A percentile compares a stretch with the other conserved stretches of the same genome.
Conservation (phyloP, 495 filamentous ascomycete species). For the Xylaria acuta region DNA sequence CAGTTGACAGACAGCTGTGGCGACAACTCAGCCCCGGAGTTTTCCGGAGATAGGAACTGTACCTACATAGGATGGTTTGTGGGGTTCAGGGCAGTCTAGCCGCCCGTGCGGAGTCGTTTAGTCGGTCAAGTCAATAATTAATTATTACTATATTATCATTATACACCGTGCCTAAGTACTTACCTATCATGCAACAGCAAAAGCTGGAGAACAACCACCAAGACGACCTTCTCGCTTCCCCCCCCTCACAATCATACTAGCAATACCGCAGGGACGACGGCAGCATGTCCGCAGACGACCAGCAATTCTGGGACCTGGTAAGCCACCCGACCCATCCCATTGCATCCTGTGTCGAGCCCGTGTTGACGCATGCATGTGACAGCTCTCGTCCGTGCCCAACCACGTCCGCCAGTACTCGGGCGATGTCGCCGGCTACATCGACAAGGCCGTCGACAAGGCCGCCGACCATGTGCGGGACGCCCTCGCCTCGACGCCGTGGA, state of each 20-base stretch:
- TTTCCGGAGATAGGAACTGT: background rate
- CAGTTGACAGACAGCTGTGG: background rate
- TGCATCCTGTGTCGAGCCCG: background rate
- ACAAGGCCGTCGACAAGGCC: constrained; percentile 74
- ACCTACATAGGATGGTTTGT: too few relatives aligned
- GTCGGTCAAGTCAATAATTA: background rate
- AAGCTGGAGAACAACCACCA: background rate
- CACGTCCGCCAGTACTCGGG: constrained; percentile 69
- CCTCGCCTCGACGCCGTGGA: constrained; percentile 68
- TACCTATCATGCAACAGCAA: background rate
- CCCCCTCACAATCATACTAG: background rate
- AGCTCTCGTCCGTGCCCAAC: constrained; percentile 76
- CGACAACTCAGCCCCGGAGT: background rate
- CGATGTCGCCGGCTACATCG: constrained; percentile 76
- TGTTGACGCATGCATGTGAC: constrained; percentile 24
- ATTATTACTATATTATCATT: background rate
- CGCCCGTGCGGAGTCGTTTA: background rate
- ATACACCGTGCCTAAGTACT: too few relatives aligned
- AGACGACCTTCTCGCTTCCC: background rate
- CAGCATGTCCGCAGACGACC: constrained; percentile 67
- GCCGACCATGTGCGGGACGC: constrained; percentile 67
- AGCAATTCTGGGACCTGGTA: constrained; percentile 67
- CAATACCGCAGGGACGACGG: background rate
- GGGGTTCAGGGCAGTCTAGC: background rate
- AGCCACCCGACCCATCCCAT: constrained; percentile 32